Base-by-base conservation (phyloP, 306 rosid species). In the Prunus dulcis region DNA sequence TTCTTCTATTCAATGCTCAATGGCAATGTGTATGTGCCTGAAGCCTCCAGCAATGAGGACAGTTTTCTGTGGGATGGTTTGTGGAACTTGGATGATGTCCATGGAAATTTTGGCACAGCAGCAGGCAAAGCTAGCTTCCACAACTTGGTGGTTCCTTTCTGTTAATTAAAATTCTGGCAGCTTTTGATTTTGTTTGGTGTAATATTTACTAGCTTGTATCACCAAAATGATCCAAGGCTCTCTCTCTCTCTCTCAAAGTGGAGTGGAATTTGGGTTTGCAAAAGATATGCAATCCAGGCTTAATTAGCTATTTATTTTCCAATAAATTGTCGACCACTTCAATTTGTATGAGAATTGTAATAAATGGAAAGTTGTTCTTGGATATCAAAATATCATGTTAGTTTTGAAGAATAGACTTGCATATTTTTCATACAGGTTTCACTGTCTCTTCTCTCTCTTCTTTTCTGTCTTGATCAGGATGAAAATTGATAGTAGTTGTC, bases 81-180 rank as follows among this genome's bases (percentile, higher is more conserved):
- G 9, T 93, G 95, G 98, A 91, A 85, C 85, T 66, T 88, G 87
- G 98, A 89, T 78, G 95, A 89, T 76, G 27, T 80, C 78, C 90
- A 91, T 69, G 91, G 83, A 2, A 85, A 72, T 73, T 83, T 80
- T 73, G 80, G 69, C 68, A 18, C 69, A 17, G 81, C 87, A 55
- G 27, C 92, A 76, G 69, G 60, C 82, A 87, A 80, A 84, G 78
- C 76, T 60, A 82, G 55, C 23, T 41, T 80, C 67, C 92, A 83
- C 57, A 92, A 74, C 84, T 76, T 90, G 82, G 88, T 92, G 56
- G 72, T 88, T 76, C 96, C 97, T 75, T 86, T 87, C 30, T 85
- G 91, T 67, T 88, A 51, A 1, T 38, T 38, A 38, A 38, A 38
- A 19, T 64, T 64, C 22, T 10, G 28, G 23, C 18, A 70, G 13